Percentiles rank a stretch among this genome's conserved stretches.
Evolutionary conservation across 1,284 basidiomycete species (phyloP).

Genomic region (Trametes pubescens): DNA sequence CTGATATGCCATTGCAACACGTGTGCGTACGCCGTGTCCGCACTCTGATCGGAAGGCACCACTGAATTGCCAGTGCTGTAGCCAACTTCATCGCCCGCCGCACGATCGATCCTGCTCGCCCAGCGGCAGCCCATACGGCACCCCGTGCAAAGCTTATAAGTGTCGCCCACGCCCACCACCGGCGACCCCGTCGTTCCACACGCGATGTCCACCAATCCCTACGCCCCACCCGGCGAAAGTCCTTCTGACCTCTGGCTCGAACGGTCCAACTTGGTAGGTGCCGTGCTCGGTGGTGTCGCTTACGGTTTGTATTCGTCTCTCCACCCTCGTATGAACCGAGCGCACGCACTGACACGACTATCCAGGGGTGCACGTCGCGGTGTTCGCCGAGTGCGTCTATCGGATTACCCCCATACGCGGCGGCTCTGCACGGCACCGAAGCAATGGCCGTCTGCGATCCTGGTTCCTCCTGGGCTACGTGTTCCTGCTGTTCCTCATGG

Average conservation of each 20-base stretch:
- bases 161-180: too few relatives aligned
- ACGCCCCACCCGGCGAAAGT: neutral
- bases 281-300: neutral
- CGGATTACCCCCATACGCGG: neutral
- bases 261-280: neutral
- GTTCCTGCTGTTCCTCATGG: constrained; percentile 37
- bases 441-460: too few relatives aligned
- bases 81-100: too few relatives aligned
- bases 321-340: too few relatives aligned
- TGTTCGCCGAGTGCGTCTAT: constrained; percentile 1
- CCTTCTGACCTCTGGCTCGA: constrained; percentile 3
- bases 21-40: too few relatives aligned
- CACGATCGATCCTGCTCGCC: too few relatives aligned
- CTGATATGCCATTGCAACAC: too few relatives aligned
- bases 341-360: too few relatives aligned
- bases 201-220: neutral
- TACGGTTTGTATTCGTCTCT: neutral
- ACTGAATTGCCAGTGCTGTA: too few relatives aligned
- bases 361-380: constrained; percentile 2
- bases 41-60: too few relatives aligned
- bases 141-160: too few relatives aligned
- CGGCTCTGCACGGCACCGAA: neutral
- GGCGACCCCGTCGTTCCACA: neutral
- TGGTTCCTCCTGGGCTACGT: constrained; percentile 36
- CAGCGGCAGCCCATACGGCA: too few relatives aligned